A percentile compares a stretch with the other conserved stretches of the same genome.
These are phyloP conservation scores for Lasiosphaeria ovina DNA, from an alignment of 495 filamentous ascomycete genomes.

Conservation along the genomic window DNA sequence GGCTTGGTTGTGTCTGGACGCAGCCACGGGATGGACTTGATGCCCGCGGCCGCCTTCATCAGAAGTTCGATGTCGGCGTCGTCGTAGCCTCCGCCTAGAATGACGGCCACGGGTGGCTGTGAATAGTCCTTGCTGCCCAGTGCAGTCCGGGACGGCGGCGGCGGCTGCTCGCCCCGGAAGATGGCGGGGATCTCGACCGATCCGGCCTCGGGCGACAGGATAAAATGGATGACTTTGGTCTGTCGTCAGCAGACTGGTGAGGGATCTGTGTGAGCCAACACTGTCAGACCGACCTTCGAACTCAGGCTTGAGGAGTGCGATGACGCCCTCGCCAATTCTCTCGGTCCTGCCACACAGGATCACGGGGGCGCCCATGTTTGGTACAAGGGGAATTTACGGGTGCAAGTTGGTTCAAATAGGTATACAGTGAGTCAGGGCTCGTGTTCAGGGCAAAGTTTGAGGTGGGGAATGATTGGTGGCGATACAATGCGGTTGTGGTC, in stretches of 20 bases:
- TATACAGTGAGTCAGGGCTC: no score
- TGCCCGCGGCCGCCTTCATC: not conserved
- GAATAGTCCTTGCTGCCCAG: slow-evolving; percentile 2
- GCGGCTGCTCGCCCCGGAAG: not conserved
- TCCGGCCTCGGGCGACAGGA: not conserved
- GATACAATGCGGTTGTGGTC: no score
- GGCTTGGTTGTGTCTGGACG: not conserved
- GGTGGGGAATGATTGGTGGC: no score
- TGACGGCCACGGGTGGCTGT: slow-evolving; percentile 1
- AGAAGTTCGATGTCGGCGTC: slow-evolving; percentile 2
- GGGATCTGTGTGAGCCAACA: not conserved
- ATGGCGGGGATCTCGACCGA: not conserved
- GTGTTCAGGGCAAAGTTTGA: no score
- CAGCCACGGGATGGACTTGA: not conserved
- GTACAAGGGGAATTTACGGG: no score
- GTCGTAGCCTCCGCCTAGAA: not conserved
- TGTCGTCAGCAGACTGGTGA: not conserved
- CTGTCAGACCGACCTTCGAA: not conserved
- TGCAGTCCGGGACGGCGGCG: not conserved
- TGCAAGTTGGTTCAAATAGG: no score
- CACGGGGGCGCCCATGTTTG: not conserved
- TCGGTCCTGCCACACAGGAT: not conserved
- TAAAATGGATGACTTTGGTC: not conserved
- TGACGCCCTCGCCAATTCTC: not conserved
- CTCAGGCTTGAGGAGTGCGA: not conserved